Percentiles rank a stretch among this genome's conserved stretches.
These are phyloP conservation scores for Omphalotus guepiniiformis DNA, from an alignment of 768 basidiomycete genomes.

Conservation along the genomic window DNA sequence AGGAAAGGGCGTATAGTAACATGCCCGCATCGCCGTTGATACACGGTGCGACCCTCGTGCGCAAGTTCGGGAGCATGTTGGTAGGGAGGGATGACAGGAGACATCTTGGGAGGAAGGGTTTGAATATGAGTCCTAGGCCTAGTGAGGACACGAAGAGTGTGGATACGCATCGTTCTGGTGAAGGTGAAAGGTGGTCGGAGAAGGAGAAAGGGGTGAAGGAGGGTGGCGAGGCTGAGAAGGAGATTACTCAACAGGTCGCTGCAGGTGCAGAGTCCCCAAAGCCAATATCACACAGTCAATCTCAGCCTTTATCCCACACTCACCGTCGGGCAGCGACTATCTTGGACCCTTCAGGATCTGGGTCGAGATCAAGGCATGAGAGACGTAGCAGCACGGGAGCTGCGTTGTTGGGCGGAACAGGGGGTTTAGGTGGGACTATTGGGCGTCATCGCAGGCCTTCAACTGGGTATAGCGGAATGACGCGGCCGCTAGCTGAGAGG, in stretches of 20 bases:
- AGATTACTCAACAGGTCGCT: conserved; percentile 21
- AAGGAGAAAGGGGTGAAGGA: conserved; percentile 26
- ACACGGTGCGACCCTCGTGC: conserved; percentile 67
- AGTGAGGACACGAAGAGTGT: conserved; percentile 4
- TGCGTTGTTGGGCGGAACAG: conserved; percentile 36
- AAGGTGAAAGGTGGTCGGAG: conserved; percentile 24
- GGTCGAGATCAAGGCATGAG: conserved; percentile 55
- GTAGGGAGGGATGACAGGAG: conserved; percentile 40
- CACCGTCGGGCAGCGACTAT: conserved; percentile 79
- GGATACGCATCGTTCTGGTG: conserved; percentile 11
- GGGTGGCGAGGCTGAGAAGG: conserved; percentile 20
- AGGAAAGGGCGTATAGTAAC: conserved; percentile 16
- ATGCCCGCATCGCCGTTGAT: conserved; percentile 32
- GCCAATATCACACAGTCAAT: conserved; percentile 31
- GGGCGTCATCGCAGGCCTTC: conserved; percentile 70
- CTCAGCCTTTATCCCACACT: conserved; percentile 36
- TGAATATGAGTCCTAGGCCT: conserved; percentile 30
- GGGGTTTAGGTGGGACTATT: conserved; percentile 47
- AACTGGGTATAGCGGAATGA: conserved; percentile 49
- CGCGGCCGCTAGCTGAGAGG: conserved; percentile 36
- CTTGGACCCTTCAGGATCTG: conserved; percentile 64
- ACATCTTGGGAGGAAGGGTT: conserved; percentile 39
- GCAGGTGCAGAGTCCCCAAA: conserved; percentile 17
- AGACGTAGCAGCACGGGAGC: conserved; percentile 76
- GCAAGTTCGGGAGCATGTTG: conserved; percentile 72